These are phyloP conservation scores for Verticillium alfalfae DNA, from an alignment of 2,329 filamentous ascomycete species.

Conservation along the genomic window DNA sequence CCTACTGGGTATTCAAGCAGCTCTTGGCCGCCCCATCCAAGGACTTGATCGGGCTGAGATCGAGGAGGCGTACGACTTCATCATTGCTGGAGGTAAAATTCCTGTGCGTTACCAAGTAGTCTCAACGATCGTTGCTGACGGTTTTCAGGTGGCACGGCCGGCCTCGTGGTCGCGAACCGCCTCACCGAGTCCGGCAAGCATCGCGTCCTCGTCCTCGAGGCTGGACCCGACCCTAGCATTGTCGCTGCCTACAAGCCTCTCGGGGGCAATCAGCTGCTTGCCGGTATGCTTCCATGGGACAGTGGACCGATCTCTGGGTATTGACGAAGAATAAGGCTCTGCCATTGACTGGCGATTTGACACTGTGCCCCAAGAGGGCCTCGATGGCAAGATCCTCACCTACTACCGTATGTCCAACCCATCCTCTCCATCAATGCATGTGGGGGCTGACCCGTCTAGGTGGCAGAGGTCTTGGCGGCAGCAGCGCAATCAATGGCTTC, in stretches of 20 bases:
- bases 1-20: conserved; percentile 3
- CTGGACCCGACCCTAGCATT: conserved; percentile 14
- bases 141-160: conserved; percentile 15
- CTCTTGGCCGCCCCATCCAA: conserved; percentile 7
- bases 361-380: conserved; percentile 14
- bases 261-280: conserved; percentile 17
- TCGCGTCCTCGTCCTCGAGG: conserved; percentile 17
- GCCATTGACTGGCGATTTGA: conserved; percentile 18
- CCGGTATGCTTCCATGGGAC: neutral
- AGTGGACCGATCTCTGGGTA: neutral
- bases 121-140: neutral
- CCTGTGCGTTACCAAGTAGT: neutral
- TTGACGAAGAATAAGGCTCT: conserved; percentile 3
- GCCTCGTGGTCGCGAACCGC: conserved; percentile 18
- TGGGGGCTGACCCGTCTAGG: neutral
- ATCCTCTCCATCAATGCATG: neutral
- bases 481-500: conserved; percentile 23
- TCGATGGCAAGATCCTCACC: conserved; percentile 22
- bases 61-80: conserved; percentile 13
- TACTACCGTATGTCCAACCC: conserved; percentile 14
- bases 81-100: conserved; percentile 12
- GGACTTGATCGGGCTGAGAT: conserved; percentile 8
- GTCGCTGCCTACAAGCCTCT: conserved; percentile 16
- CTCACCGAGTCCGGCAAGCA: conserved; percentile 15
- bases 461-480: conserved; percentile 22